Evolutionary conservation across 2,329 filamentous ascomycete species (phyloP).

Genomic region (Aspergillus sp.): DNA sequence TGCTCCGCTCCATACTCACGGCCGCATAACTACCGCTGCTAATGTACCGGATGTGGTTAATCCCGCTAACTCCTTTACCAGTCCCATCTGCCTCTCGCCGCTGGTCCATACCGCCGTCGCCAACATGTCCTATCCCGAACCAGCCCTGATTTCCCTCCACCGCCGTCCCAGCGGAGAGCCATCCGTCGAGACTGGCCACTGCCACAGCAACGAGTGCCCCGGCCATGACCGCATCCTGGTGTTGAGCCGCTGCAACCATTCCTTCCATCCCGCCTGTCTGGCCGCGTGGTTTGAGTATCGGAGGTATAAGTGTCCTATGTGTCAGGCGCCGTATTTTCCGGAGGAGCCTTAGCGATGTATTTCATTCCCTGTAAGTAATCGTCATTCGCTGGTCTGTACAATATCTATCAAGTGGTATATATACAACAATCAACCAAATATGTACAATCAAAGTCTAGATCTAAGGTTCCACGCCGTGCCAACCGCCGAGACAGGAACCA

Average conservation of each 20-base stretch:
- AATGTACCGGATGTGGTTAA: conserved; percentile 10
- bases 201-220: no score
- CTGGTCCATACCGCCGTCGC: conserved; percentile 12
- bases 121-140: conserved; percentile 11
- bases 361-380: no score
- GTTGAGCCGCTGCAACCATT: conserved; percentile 21
- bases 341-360: no score
- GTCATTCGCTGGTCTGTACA: no score
- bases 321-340: conserved; percentile 18
- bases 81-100: conserved; percentile 21
- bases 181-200: conserved; percentile 3
- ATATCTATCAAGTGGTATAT: no score
- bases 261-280: conserved; percentile 20
- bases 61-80: conserved; percentile 4
- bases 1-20: no score
- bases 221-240: no score
- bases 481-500: no score
- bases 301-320: conserved; percentile 21
- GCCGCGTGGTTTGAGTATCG: conserved; percentile 22
- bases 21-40: no score
- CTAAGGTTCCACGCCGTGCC: no score
- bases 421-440: no score
- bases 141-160: conserved; percentile 8
- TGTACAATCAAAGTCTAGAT: no score
- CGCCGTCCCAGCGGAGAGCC: conserved; percentile 2